Percentiles rank a stretch among this genome's conserved stretches.
phyloP scores from a whole-genome alignment of 176 grass and related monocot species.

The Zea mays region DNA sequence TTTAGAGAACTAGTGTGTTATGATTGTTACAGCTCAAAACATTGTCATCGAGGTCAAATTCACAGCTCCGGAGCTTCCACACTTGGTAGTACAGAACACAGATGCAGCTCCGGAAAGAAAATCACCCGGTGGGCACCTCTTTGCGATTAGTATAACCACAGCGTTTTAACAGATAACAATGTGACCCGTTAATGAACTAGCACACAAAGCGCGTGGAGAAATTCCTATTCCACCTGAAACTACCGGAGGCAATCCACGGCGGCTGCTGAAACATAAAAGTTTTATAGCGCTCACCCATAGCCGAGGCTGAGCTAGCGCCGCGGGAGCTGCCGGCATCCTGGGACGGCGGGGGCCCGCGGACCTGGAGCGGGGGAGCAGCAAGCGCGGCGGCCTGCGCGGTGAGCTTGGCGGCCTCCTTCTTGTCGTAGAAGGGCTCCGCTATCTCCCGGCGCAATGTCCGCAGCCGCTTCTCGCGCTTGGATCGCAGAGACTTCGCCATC shows the following conservation, averaged over 20 bases:
- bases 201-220: not conserved
- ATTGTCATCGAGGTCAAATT: not conserved
- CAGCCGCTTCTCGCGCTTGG: constrained; percentile 89
- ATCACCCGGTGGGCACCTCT: no score
- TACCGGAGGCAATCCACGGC: not conserved
- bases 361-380: constrained; percentile 62
- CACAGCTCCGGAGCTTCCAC: not conserved
- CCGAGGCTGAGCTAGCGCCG: constrained; percentile 16
- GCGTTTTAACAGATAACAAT: not conserved
- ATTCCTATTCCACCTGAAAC: not conserved
- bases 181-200: not conserved
- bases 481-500: constrained; percentile 94
- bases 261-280: not conserved
- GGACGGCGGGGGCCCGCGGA: constrained; percentile 52
- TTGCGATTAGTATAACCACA: not conserved
- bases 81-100: no score
- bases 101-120: no score
- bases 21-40: not conserved
- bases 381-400: constrained; percentile 84
- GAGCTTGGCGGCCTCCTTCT: constrained; percentile 87
- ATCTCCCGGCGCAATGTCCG: constrained; percentile 81
- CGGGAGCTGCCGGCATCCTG: constrained; percentile 41
- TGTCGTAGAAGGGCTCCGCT: constrained; percentile 83
- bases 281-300: constrained; percentile 45
- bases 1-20: not conserved